These are phyloP conservation scores for Chalciporus sphaerocephalus DNA, from an alignment of 768 basidiomycete genomes.

Conservation along the genomic window DNA sequence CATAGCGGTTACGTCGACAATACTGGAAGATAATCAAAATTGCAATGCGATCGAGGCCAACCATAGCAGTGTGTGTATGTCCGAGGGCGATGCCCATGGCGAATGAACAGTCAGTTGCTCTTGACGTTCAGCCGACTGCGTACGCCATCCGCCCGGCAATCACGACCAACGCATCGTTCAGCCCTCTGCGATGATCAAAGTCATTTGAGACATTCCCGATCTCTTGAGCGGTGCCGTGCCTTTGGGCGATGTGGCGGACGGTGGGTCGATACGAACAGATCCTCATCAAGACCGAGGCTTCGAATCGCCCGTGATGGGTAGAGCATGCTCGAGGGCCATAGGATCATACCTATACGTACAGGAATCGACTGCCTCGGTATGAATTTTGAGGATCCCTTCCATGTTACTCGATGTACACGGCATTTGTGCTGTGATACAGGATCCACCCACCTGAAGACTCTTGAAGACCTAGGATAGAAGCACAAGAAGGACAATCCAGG, in stretches of 20 bases:
- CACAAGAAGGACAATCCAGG: constrained; percentile 20
- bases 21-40: background rate
- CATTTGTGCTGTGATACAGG: constrained; percentile 20
- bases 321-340: constrained; percentile 7
- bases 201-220: background rate
- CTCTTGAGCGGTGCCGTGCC: constrained; percentile 11
- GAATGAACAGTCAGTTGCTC: background rate
- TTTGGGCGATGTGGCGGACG: constrained; percentile 1
- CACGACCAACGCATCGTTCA: constrained; percentile 2
- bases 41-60: background rate
- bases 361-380: constrained; percentile 5
- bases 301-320: background rate
- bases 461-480: constrained; percentile 25
- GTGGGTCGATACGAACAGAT: constrained; percentile 12
- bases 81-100: background rate
- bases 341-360: background rate
- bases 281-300: constrained; percentile 9
- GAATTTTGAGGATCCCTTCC: constrained; percentile 18
- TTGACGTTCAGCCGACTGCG: background rate
- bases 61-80: background rate
- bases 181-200: background rate
- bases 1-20: background rate
- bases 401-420: constrained; percentile 12
- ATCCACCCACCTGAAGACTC: constrained; percentile 18
- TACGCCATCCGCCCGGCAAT: constrained; percentile 7